Base-by-base conservation (phyloP, 768 basidiomycete species). In the Hygrophorus russula region DNA sequence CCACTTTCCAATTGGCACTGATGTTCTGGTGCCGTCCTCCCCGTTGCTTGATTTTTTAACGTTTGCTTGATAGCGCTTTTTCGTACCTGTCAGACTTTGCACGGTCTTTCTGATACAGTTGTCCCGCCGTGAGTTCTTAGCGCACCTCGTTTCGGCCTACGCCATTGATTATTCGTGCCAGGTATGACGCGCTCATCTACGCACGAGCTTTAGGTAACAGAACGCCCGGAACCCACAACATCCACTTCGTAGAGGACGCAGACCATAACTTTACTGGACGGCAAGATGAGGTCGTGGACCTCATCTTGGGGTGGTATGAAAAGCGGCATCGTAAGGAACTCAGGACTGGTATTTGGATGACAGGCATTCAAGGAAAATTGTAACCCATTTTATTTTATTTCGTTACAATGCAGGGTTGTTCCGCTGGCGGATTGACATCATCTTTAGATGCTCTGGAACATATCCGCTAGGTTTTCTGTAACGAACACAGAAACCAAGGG, bases 231-330 rank as follows among this genome's bases (percentile, higher is more conserved):
- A 84, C 82, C 5, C 82, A 87, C 55, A 78, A 67, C 13, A 63
- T 89, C 18, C 71, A 80, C 54, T 63, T 82, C 18, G 61, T 86
- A 31, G 87, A 89, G 56, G 72, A 70, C 35, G 82, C 80, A 6
- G 84, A 87, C 61, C 87, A 89, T 55, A 89, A 88, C 59, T 82
- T 80, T 52, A 77, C 74, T 17, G 76, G 79, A 17, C 70, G 72
- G 44, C 73, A 76, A 49, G 80, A 83, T 43, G 74, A 83, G 40
- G 68, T 89, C 11, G 76, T 83, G 14, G 72, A 73, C 29, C 67
- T 69, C 24, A 76, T 90, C 42, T 58, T 85, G 19, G 74, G 75
- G 31, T 90, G 86, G 86, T 77, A 73, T 70, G 61, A 66, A 14
- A 58, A 62, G 32, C 65, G 69, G 28, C 53, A 67, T 44, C 60